Base-by-base conservation (phyloP, 441 rosid genomes). In the Erodium texanum region DNA sequence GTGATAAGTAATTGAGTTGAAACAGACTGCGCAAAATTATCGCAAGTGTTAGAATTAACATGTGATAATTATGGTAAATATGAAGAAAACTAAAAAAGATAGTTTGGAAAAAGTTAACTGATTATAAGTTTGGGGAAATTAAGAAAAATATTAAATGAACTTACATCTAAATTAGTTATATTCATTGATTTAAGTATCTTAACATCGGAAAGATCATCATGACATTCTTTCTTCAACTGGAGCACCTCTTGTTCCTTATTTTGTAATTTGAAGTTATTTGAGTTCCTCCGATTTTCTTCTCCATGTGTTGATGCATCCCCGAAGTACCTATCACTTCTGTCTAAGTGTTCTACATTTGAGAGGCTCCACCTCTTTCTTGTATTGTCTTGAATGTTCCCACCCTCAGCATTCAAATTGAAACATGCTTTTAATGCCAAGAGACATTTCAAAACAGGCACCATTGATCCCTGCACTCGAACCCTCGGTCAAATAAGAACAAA, bases 361-460 rank as follows among this genome's bases (percentile, higher is more conserved):
- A 81, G 70, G 77, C 81, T 84, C 89, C 90, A 84, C 70, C 81
- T 81, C 79, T 78, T 90, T 74, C 78, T 81, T 41, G 81, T 80
- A 78, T 74, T 70, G 69, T 73, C 76, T 65, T 71, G 77, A 66
- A 62, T 69, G 64, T 73, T 79, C 66, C 77, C 85, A 75, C 66
- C 76, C 73, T 77, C 83, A 22, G 74, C 81, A 64, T 63, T 78
- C 36, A 74, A 72, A 72, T 65, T 73, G 74, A 82, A 84, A 66
- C 82, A 81, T 56, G 86, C 76, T 75, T 78, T 82, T 71, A 91
- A 96, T 3, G 85, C 81, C 77, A 77, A 78, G 63, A 91, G 89
- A 80, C 90, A 89, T 77, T 86, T 84, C 74, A 87, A 73, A 80
- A 91, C 90, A 59, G 96, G 89, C 67, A 72, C 77, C 93, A 89